A percentile compares a stretch with the other conserved stretches of the same genome.
Conservation (phyloP, 2,329 filamentous ascomycete genomes). For the Pseudocercospora crystallina region DNA sequence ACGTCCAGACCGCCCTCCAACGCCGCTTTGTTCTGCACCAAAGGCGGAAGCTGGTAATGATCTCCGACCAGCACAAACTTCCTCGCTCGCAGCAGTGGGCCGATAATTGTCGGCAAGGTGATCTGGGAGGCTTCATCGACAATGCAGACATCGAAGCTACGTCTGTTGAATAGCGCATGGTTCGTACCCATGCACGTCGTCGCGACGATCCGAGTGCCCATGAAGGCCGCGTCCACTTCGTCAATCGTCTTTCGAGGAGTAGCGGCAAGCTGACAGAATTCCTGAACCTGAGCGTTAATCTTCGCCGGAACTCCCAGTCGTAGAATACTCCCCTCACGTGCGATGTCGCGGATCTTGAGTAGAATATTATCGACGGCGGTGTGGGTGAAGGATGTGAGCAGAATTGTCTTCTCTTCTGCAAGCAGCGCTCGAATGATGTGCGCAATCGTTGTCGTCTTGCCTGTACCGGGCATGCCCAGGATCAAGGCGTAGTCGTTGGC, state of each 20-base stretch:
- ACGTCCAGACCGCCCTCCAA: slow-evolving; percentile 83
- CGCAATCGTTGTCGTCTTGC: slow-evolving; percentile 96
- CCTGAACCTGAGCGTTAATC: slow-evolving; percentile 80
- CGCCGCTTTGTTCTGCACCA: slow-evolving; percentile 90
- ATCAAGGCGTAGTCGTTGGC: slow-evolving; percentile 96
- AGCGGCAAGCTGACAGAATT: slow-evolving; percentile 78
- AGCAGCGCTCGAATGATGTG: slow-evolving; percentile 92
- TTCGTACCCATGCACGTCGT: slow-evolving; percentile 93
- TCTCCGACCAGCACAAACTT: slow-evolving; percentile 96
- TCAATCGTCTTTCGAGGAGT: slow-evolving; percentile 74
- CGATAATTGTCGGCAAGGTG: slow-evolving; percentile 89
- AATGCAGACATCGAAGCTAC: slow-evolving; percentile 95
- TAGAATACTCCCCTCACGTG: slow-evolving; percentile 64
- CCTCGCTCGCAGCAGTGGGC: slow-evolving; percentile 86
- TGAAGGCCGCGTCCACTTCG: slow-evolving; percentile 80
- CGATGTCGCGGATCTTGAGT: slow-evolving; percentile 72
- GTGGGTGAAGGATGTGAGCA: slow-evolving; percentile 94
- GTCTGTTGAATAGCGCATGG: slow-evolving; percentile 82
- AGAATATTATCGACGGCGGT: slow-evolving; percentile 98
- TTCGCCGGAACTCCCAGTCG: slow-evolving; percentile 84
- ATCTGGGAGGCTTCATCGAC: slow-evolving; percentile 98
- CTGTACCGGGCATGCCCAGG: slow-evolving; percentile 95
- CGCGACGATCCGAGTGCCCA: slow-evolving; percentile 83
- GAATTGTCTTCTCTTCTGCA: slow-evolving; percentile 84
- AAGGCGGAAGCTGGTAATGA: slow-evolving; percentile 90